Evolutionary conservation across 2,329 filamentous ascomycete genomes (phyloP), one percentile per base, ranked within the genome.

Genomic region (Diaporthe capsici): DNA sequence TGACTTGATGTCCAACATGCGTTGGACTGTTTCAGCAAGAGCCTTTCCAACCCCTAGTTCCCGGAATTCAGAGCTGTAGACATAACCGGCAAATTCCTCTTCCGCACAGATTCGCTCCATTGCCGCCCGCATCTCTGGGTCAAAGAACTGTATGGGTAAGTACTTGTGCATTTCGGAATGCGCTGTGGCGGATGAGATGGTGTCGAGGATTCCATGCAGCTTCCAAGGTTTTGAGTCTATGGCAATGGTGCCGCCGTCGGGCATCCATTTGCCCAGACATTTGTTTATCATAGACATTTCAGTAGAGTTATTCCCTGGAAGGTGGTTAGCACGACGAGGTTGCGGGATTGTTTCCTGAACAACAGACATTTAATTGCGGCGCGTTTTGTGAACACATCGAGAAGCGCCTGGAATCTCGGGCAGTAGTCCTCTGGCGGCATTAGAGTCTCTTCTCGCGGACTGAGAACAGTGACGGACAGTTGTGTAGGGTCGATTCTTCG

Each of bases 71-170:
- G 1, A 12, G 51, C 51, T 55, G 51, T 55, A 28, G 25, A 28
- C 51, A 55, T 55, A 55, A 55, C 51, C 51, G 51, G 51, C 51
- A 17, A 55, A 55, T 55, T 55, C 51, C n/a, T 55, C 51, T 55
- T 55, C 51, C 10, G 51, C 51, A 17, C n/a, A 28, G 25, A 55
- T 55, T 28, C 51, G 51, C n/a, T 55, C n/a, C 51, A 55, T 55
- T 15, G 51, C n/a, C n/a, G 10, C 51, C 51, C n/a, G 51, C 51
- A 55, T 31, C n/a, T 55, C 51, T 55, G n/a, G n/a, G n/a, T 55
- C 10, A 31, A 31, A 55, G 51, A 55, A 55, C n/a, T 55, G n/a
- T 15, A 15, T 7, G 25, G 51, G 51, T 28, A 55, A 28, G 51
- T 55, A 28, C 51, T 28, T 55, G 51, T 55, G 51, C 51, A 55